A percentile compares a stretch with the other conserved stretches of the same genome.
Evolutionary conservation across 371 early-diverging fungal genomes (phyloP).

Genomic region (Amoeboaphelidium protococcarum): DNA sequence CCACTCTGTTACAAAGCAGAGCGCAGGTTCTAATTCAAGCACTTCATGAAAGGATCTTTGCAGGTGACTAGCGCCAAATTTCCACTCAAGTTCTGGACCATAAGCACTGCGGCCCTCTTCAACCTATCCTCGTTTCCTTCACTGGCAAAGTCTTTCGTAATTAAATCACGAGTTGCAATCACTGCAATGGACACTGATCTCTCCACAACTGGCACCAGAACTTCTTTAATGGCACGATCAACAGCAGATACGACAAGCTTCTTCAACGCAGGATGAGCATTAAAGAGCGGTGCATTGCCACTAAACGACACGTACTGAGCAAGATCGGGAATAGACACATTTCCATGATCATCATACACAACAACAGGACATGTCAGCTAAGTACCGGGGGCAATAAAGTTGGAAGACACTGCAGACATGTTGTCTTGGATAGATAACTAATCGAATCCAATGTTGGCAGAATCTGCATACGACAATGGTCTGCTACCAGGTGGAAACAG

Average conservation of each 20-base stretch:
- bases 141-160: constrained; percentile 73
- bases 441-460: too few species aligned
- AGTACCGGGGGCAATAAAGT: too few species aligned
- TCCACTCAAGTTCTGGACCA: constrained; percentile 58
- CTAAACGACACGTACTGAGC: constrained; percentile 20
- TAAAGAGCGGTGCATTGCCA: constrained; percentile 33
- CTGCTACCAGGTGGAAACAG: too few species aligned
- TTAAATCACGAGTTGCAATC: constrained; percentile 61
- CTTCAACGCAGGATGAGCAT: constrained; percentile 45
- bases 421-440: too few species aligned
- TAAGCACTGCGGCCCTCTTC: constrained; percentile 68
- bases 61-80: constrained; percentile 59
- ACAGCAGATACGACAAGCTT: constrained; percentile 59
- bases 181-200: constrained; percentile 72
- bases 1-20: constrained; percentile 46
- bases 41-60: constrained; percentile 70
- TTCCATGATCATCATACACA: background rate
- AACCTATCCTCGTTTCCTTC: constrained; percentile 77
- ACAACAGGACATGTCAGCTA: too few species aligned
- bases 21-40: constrained; percentile 47
- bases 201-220: constrained; percentile 62
- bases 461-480: too few species aligned
- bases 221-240: constrained; percentile 61
- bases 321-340: background rate
- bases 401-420: too few species aligned